These are phyloP conservation scores for Neoboletus magnificus DNA, from an alignment of 768 basidiomycete species.

Conservation along the genomic window DNA sequence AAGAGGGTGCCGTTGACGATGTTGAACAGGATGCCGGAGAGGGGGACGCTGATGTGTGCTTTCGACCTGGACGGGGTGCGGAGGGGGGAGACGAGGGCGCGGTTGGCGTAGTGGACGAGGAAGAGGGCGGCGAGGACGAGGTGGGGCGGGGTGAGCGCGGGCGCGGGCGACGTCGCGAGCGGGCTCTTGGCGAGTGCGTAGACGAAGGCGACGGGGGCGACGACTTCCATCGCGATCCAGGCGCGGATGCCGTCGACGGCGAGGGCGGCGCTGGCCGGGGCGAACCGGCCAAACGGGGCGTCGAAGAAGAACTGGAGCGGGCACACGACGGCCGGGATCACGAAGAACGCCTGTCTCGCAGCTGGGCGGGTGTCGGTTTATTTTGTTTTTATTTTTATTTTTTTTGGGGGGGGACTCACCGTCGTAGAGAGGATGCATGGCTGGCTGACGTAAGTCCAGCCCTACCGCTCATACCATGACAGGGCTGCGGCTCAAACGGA, in stretches of 20 bases:
- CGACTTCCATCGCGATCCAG: constrained; percentile 81
- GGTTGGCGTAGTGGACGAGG: constrained; percentile 79
- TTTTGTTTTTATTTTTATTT: no score
- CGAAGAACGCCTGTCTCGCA: constrained; percentile 43
- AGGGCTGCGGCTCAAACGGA: constrained; percentile 62
- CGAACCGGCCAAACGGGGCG: constrained; percentile 81
- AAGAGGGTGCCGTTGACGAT: constrained; percentile 65
- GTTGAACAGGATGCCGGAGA: constrained; percentile 64
- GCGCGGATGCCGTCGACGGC: constrained; percentile 56
- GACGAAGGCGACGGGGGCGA: constrained; percentile 57
- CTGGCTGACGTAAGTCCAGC: constrained; percentile 20
- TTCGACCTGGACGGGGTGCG: constrained; percentile 77
- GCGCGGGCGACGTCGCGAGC: constrained; percentile 36
- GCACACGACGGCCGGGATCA: constrained; percentile 35
- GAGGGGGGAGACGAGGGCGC: constrained; percentile 75
- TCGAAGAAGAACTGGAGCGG: constrained; percentile 52
- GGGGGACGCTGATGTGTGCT: constrained; percentile 62
- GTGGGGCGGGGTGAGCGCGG: constrained; percentile 38
- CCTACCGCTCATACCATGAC: constrained; percentile 22
- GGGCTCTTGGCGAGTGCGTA: constrained; percentile 48
- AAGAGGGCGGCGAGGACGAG: constrained; percentile 55
- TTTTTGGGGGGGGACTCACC: constrained; percentile 6
- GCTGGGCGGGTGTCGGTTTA: constrained; percentile 6
- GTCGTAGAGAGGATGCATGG: constrained; percentile 26
- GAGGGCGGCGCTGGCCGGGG: constrained; percentile 44